A percentile compares a stretch with the other conserved stretches of the same genome.
These are phyloP conservation scores for Brasenia schreberi DNA, from an alignment of 164 flowering plant genomes.

Conservation along the genomic window DNA sequence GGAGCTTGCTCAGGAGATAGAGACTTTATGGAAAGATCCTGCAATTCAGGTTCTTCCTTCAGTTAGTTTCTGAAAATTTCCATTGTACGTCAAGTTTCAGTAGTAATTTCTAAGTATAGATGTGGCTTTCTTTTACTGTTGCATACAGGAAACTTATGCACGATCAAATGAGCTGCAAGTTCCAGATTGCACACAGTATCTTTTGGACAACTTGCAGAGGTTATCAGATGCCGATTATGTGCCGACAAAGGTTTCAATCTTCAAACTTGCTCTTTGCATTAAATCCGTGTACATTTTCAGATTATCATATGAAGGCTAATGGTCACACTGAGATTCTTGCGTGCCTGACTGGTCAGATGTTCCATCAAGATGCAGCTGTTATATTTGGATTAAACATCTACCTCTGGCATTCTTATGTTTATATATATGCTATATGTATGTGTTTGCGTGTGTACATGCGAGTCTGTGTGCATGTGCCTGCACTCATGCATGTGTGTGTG, in stretches of 20 bases:
- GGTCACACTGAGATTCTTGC: too few species aligned
- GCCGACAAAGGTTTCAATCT: constrained; percentile 74
- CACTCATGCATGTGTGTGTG: not conserved
- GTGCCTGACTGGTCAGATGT: too few species aligned
- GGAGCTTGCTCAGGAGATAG: constrained; percentile 75
- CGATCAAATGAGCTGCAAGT: constrained; percentile 90
- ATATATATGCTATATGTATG: too few species aligned
- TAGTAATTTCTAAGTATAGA: not conserved
- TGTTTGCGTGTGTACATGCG: too few species aligned
- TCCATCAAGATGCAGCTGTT: too few species aligned
- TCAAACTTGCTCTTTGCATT: not conserved
- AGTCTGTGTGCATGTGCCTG: too few species aligned
- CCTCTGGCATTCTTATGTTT: too few species aligned
- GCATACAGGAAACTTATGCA: constrained; percentile 62
- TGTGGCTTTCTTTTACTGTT: not conserved
- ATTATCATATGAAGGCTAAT: too few species aligned
- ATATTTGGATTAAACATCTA: too few species aligned
- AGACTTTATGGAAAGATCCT: constrained; percentile 76
- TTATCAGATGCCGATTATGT: constrained; percentile 63
- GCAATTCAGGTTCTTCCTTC: constrained; percentile 71
- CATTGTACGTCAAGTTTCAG: not conserved
- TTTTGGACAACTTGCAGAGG: constrained; percentile 83
- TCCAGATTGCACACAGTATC: constrained; percentile 85
- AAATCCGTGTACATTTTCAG: too few species aligned
- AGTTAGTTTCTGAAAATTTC: not conserved